phyloP scores from a whole-genome alignment of 192 early-diverging fungal genomes.

The Podila clonocystis region DNA sequence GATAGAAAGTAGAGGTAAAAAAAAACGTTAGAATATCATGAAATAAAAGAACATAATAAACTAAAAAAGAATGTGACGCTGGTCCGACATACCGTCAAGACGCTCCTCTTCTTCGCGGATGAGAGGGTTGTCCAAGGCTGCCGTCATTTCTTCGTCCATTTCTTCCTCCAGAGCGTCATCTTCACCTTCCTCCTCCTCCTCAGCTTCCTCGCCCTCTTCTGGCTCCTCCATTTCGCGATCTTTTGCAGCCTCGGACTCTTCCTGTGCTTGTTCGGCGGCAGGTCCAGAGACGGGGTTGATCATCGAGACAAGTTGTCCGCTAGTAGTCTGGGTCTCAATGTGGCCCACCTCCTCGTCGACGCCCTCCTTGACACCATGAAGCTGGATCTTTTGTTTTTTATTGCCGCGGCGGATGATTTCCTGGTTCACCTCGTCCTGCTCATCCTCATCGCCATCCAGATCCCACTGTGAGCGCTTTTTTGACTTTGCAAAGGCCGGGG shows the following conservation, averaged over 20 bases:
- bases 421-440: constrained; percentile 35
- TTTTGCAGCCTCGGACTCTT: no score
- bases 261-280: constrained; percentile 11
- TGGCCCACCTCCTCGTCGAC: constrained; percentile 16
- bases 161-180: constrained; percentile 54
- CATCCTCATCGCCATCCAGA: constrained; percentile 26
- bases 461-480: constrained; percentile 57
- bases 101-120: constrained; percentile 40
- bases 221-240: constrained; percentile 20
- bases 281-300: neutral
- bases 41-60: neutral
- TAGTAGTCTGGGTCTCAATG: constrained; percentile 18
- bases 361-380: constrained; percentile 23
- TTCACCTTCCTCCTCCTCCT: constrained; percentile 32
- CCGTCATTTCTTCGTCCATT: constrained; percentile 46
- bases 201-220: constrained; percentile 43
- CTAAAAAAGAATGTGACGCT: neutral
- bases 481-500: constrained; percentile 80
- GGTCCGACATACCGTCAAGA: constrained; percentile 40
- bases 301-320: neutral
- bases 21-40: neutral
- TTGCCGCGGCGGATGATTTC: constrained; percentile 39
- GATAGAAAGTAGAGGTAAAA: neutral
- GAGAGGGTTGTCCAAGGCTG: constrained; percentile 37
- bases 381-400: constrained; percentile 12